phyloP scores from a whole-genome alignment of 345 rosid genomes.

The Dipteronia sinensis region DNA sequence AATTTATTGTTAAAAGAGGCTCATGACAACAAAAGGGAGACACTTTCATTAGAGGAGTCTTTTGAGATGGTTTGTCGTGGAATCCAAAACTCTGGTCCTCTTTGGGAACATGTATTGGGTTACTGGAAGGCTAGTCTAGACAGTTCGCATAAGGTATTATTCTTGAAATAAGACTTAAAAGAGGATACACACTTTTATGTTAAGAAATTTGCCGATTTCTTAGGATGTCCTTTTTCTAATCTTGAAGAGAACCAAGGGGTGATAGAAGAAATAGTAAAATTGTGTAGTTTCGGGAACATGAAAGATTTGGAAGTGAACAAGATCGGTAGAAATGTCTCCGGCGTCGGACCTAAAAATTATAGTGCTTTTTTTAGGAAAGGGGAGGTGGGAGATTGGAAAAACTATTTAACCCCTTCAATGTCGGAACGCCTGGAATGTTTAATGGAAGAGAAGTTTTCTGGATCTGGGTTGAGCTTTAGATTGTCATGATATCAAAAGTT shows the following conservation, averaged over 20 bases:
- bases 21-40: neutral
- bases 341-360: constrained; percentile 9
- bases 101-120: constrained; percentile 30
- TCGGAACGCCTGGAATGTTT: constrained; percentile 29
- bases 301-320: constrained; percentile 36
- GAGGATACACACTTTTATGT: constrained; percentile 3
- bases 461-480: constrained; percentile 17
- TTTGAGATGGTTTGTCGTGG: constrained; percentile 36
- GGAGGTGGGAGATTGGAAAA: constrained; percentile 47
- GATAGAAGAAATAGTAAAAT: constrained; percentile 27
- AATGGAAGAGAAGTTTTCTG: constrained; percentile 31
- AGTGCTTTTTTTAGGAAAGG: constrained; percentile 41
- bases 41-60: constrained; percentile 9
- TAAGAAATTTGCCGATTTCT: constrained; percentile 35
- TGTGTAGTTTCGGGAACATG: constrained; percentile 45
- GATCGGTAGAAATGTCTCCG: constrained; percentile 19
- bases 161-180: constrained; percentile 35
- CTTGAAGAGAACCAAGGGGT: constrained; percentile 28
- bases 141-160: constrained; percentile 14
- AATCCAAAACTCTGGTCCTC: constrained; percentile 20
- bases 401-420: constrained; percentile 39
- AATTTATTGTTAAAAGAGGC: constrained; percentile 9
- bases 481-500: neutral
- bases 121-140: constrained; percentile 26
- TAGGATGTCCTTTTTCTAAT: constrained; percentile 29